Evolutionary conservation across 345 rosid species (phyloP), one percentile per base, ranked within the genome.

Genomic region (Corchorus capsularis): DNA sequence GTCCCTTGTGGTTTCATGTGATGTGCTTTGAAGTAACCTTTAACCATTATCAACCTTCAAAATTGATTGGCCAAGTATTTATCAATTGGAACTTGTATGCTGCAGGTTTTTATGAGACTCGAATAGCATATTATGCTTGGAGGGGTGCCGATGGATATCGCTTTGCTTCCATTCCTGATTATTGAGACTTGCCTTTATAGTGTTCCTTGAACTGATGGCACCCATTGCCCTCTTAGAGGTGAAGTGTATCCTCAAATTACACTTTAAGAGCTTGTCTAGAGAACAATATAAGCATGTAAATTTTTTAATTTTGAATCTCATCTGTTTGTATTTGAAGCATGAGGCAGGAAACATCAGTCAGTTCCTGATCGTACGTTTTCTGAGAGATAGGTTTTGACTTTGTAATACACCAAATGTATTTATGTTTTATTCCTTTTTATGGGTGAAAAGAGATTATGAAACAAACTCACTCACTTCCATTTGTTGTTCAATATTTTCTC

Each of bases 51-150:
- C 35, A 1, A 41, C 20, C 55, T 20, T 34, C 0, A 6, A 27
- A 69, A 69, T 37, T 20, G 66, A 9, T 46, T 27, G 32, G 5
- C 20, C 19, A 20, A 19, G 34, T 5, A 50, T 45, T 63, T 37
- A 32, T 19, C 11, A 60, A 63, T 74, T 12, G 14, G 34, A 60
- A 61, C 64, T 61, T 70, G 68, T 27, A 71, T 72, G 61, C 13
- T 84, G 79, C 88, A 94, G 97, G 98, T 2, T 93, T 92, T 69
- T 93, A 94, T 34, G 97, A 94, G 85, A 93, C 92, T 11, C 88
- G 97, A 50, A 84, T 93, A 39, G 98, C 98, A 50, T 94, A 94
- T 82, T 94, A 94, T 63, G 86, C 95, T 34, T 94, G 96, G 96
- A 90, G 94, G 84, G 98, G 97, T 20, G 92, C 85, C 7, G 83